phyloP scores from a whole-genome alignment of 768 basidiomycete genomes.

The Clavaria fumosa region DNA sequence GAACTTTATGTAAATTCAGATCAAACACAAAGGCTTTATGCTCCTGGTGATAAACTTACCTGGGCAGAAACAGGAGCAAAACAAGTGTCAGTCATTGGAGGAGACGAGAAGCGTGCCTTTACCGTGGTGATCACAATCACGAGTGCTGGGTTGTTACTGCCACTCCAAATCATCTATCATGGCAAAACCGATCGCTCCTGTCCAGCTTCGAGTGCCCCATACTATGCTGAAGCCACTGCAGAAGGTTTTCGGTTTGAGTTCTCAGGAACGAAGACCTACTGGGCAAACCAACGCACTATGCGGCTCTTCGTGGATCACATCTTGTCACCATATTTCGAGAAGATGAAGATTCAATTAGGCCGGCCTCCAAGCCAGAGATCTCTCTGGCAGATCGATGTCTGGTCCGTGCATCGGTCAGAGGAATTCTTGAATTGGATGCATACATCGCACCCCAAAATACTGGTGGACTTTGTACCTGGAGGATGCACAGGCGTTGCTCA shows the following conservation, averaged over 20 bases:
- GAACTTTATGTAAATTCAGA: slow-evolving; percentile 20
- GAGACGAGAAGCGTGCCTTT: slow-evolving; percentile 25
- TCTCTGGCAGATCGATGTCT: slow-evolving; percentile 21
- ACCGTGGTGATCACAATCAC: slow-evolving; percentile 19
- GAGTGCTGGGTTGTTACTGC: slow-evolving; percentile 15
- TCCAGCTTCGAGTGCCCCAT: slow-evolving; percentile 11
- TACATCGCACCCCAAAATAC: slow-evolving; percentile 14
- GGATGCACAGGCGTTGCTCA: slow-evolving; percentile 22
- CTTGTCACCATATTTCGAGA: slow-evolving; percentile 13
- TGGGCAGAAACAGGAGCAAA: slow-evolving; percentile 14
- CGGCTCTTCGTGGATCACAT: slow-evolving; percentile 12
- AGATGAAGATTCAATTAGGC: slow-evolving; percentile 6
- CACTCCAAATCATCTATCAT: slow-evolving; percentile 21
- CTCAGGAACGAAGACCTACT: slow-evolving; percentile 14
- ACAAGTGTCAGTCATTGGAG: slow-evolving; percentile 17
- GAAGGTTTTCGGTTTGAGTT: slow-evolving; percentile 12
- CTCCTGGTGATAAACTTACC: slow-evolving; percentile 16
- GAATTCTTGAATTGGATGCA: slow-evolving; percentile 24
- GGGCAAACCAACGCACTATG: slow-evolving; percentile 17
- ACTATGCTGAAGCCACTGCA: slow-evolving; percentile 11
- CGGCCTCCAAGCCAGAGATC: slow-evolving; percentile 11
- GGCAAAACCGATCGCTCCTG: slow-evolving; percentile 14
- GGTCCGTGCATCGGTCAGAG: slow-evolving; percentile 23
- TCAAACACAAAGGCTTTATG: slow-evolving; percentile 20
- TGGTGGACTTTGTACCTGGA: slow-evolving; percentile 19